Percentiles rank a stretch among this genome's conserved stretches.
These are phyloP conservation scores for Dendrobium chrysotoxum DNA, from an alignment of 106 monocot genomes.

Conservation along the genomic window DNA sequence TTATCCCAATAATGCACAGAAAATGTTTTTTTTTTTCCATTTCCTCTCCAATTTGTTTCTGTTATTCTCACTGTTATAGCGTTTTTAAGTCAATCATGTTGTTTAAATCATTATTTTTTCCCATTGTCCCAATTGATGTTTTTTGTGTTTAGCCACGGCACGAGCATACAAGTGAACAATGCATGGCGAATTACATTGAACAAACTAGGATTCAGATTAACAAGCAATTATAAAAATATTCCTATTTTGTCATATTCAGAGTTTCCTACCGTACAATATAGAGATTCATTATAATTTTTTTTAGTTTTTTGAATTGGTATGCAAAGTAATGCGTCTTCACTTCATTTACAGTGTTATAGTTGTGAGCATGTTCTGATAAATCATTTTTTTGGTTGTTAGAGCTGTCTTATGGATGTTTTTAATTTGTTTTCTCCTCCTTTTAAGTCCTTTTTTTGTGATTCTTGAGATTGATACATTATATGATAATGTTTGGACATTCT, in stretches of 20 bases:
- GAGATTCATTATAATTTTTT: too few relatives aligned
- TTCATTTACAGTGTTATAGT: not conserved
- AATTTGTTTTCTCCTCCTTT: not conserved
- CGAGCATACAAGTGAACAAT: not conserved
- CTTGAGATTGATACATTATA: not conserved
- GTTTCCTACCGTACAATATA: too few relatives aligned
- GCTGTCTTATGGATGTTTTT: not conserved
- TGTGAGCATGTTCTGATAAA: not conserved
- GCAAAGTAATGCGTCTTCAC: not conserved
- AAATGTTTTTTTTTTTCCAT: not conserved
- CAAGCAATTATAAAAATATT: too few relatives aligned
- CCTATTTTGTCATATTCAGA: too few relatives aligned
- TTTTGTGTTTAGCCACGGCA: not conserved
- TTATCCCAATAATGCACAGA: not conserved
- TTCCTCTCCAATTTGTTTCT: not conserved
- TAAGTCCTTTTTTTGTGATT: not conserved
- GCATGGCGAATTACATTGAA: not conserved
- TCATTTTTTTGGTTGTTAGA: not conserved
- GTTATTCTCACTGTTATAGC: not conserved
- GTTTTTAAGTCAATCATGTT: not conserved
- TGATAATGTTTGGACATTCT: too few relatives aligned
- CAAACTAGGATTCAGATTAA: too few relatives aligned
- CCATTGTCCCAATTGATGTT: not conserved
- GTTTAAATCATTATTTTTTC: not conserved
- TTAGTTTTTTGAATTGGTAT: not conserved